Evolutionary conservation across 257 asterid genomes (phyloP).

Genomic region (Osmanthus fragrans): DNA sequence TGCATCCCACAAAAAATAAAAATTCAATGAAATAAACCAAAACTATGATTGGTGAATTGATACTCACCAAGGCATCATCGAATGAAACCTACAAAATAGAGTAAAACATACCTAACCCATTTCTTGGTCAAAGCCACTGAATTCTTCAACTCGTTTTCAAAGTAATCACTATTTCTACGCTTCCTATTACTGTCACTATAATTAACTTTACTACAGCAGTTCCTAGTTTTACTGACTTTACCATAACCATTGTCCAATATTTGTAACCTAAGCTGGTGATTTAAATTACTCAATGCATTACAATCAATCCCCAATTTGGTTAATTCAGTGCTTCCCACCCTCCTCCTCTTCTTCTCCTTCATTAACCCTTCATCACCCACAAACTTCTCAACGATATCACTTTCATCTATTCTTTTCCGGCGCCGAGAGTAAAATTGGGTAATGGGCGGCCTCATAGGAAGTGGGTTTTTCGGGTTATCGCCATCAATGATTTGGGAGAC

Average conservation of each 20-base stretch:
- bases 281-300: slow-evolving; percentile 31
- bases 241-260: slow-evolving; percentile 28
- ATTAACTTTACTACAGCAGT: slow-evolving; percentile 21
- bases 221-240: slow-evolving; percentile 24
- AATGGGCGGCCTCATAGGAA: background rate
- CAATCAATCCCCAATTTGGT: slow-evolving; percentile 41
- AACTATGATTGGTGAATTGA: background rate
- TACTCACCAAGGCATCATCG: background rate
- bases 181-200: slow-evolving; percentile 33
- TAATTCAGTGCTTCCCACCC: slow-evolving; percentile 31
- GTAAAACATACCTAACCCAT: slow-evolving; percentile 73
- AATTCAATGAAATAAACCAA: slow-evolving; percentile 15
- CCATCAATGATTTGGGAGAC: background rate
- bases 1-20: slow-evolving; percentile 34
- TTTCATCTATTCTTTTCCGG: slow-evolving; percentile 37
- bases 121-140: slow-evolving; percentile 45
- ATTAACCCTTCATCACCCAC: slow-evolving; percentile 17
- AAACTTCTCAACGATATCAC: slow-evolving; percentile 14
- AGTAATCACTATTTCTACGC: slow-evolving; percentile 31
- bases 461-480: background rate
- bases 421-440: slow-evolving; percentile 51
- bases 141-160: slow-evolving; percentile 34
- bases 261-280: slow-evolving; percentile 26
- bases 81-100: slow-evolving; percentile 1
- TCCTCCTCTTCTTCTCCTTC: slow-evolving; percentile 25